Evolutionary conservation across 2,329 filamentous ascomycete species (phyloP).

Genomic region (Macrophomina tecta): DNA sequence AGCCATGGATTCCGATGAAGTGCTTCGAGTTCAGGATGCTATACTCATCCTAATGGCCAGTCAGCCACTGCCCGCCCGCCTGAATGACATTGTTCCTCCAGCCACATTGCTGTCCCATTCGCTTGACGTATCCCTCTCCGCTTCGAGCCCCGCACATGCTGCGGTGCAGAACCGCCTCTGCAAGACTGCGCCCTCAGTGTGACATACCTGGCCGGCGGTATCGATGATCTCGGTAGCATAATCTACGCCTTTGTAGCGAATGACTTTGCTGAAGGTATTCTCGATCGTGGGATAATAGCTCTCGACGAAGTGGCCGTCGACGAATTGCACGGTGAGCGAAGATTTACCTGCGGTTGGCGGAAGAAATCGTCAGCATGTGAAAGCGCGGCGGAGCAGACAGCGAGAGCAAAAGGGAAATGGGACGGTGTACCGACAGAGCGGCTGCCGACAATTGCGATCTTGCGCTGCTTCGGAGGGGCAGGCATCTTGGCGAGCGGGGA

Average conservation of each 20-base stretch:
- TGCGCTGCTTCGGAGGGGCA: slow-evolving; percentile 81
- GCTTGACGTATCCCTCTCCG: neutral
- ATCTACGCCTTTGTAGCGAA: slow-evolving; percentile 90
- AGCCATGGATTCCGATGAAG: slow-evolving; percentile 98
- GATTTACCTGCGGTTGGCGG: slow-evolving; percentile 76
- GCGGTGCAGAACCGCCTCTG: neutral
- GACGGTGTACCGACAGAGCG: slow-evolving; percentile 77
- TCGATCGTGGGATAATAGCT: slow-evolving; percentile 99
- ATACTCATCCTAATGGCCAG: slow-evolving; percentile 79
- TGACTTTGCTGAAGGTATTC: slow-evolving; percentile 97
- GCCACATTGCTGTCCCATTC: neutral
- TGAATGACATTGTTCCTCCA: neutral
- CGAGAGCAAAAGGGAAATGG: slow-evolving; percentile 27
- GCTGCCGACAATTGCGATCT: slow-evolving; percentile 95
- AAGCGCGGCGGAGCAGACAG: neutral
- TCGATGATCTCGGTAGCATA: slow-evolving; percentile 97
- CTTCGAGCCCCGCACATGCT: neutral
- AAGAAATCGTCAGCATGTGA: slow-evolving; percentile 4
- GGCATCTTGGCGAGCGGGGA: slow-evolving; percentile 59
- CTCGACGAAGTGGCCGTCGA: slow-evolving; percentile 97
- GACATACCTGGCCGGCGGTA: slow-evolving; percentile 87
- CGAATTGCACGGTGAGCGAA: slow-evolving; percentile 93
- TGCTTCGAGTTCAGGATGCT: slow-evolving; percentile 98
- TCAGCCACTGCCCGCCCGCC: slow-evolving; percentile 33
- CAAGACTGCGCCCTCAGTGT: neutral